A percentile compares a stretch with the other conserved stretches of the same genome.
Evolutionary conservation across 2,329 filamentous ascomycete genomes (phyloP).

Genomic region (Leptographium lundbergii): DNA sequence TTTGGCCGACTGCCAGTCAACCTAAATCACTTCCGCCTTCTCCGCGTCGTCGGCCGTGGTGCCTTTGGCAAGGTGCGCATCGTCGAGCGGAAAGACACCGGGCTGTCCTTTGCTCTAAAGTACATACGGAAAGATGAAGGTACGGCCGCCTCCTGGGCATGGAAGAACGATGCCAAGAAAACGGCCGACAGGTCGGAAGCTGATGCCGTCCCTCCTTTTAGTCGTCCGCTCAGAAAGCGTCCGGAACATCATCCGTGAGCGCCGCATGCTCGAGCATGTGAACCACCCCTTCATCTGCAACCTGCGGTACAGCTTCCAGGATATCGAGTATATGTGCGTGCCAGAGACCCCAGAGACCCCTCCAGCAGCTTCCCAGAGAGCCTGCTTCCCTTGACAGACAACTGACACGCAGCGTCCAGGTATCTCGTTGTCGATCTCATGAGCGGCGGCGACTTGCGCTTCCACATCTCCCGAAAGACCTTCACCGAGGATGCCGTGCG

Average conservation of each 20-base stretch:
- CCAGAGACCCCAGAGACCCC: constrained; percentile 24
- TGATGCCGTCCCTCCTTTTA: constrained; percentile 22
- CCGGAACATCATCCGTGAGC: constrained; percentile 93
- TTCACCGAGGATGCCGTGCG: constrained; percentile 95
- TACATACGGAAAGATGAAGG: constrained; percentile 99
- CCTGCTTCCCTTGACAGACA: not conserved
- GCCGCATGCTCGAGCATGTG: constrained; percentile 94
- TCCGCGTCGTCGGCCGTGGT: constrained; percentile 92
- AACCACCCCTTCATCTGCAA: constrained; percentile 98
- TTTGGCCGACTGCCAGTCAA: constrained; percentile 53
- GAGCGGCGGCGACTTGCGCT: constrained; percentile 92
- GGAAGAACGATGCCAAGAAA: not conserved
- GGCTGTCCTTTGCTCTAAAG: constrained; percentile 88
- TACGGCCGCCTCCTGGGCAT: constrained; percentile 24
- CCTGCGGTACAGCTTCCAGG: constrained; percentile 96
- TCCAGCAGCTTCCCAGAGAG: not conserved
- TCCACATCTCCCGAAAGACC: constrained; percentile 94
- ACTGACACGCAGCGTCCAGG: constrained; percentile 49
- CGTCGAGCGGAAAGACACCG: constrained; percentile 93
- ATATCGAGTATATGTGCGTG: constrained; percentile 79
- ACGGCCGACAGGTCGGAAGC: not conserved
- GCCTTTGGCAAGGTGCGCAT: constrained; percentile 98
- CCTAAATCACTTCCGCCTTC: constrained; percentile 89
- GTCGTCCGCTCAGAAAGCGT: constrained; percentile 97
- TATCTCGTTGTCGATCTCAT: constrained; percentile 97